Conservation (phyloP, 805 yeast genomes). For the Starmerella floris region DNA sequence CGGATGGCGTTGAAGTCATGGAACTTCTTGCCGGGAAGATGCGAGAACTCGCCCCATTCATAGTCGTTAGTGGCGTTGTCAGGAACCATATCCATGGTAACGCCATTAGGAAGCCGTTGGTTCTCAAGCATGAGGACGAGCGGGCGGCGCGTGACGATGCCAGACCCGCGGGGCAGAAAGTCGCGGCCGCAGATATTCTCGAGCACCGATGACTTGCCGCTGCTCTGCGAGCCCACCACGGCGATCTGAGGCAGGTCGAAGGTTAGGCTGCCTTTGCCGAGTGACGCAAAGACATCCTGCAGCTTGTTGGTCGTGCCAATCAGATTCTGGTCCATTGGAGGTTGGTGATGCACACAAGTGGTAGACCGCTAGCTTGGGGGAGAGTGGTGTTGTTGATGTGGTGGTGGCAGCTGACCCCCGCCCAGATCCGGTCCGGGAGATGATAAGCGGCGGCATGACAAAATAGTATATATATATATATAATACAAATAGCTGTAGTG, state of each 20-base stretch:
- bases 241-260: slow-evolving; percentile 88
- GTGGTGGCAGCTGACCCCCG: no score
- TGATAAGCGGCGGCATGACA: no score
- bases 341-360: neutral
- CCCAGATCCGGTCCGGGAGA: no score
- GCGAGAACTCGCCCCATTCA: slow-evolving; percentile 98
- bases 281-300: slow-evolving; percentile 93
- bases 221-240: slow-evolving; percentile 87
- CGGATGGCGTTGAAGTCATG: slow-evolving; percentile 81
- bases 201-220: slow-evolving; percentile 78
- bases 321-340: slow-evolving; percentile 54
- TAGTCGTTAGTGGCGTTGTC: slow-evolving; percentile 27
- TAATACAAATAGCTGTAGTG: no score
- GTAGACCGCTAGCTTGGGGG: neutral
- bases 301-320: slow-evolving; percentile 74
- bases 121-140: slow-evolving; percentile 69
- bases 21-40: slow-evolving; percentile 76
- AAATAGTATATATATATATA: no score
- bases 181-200: slow-evolving; percentile 88
- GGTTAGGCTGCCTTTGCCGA: slow-evolving; percentile 88
- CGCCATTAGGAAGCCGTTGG: slow-evolving; percentile 23
- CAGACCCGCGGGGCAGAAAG: slow-evolving; percentile 83
- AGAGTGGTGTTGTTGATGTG: neutral
- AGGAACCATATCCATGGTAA: slow-evolving; percentile 18
- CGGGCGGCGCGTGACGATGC: slow-evolving; percentile 85